Evolutionary conservation across 257 asterid species (phyloP), one percentile per base, ranked within the genome.

Genomic region (Solanum pinnatisectum): DNA sequence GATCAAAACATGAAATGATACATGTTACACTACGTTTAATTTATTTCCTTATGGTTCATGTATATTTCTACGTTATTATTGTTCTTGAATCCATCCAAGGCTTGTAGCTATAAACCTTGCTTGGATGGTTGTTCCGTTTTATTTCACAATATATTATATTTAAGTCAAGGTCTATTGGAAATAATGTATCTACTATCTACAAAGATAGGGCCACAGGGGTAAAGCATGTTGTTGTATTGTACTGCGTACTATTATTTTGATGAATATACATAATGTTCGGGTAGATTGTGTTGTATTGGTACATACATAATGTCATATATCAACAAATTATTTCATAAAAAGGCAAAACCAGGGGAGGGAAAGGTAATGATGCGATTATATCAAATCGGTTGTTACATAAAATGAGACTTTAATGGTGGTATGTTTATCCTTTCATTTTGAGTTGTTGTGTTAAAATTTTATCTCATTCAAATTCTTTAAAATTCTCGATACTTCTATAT

Each of bases 171-270:
- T 63, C 3, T 10, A 2, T 23, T n/a, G 32, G 0, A 23, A 63
- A 23, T 10, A 23, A 63, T 1, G 0, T 63, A 1, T 60, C 6
- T 23, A 63, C 0, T 0, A 3, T 10, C 5, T 4, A 1, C 1
- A 2, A 10, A 60, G 14, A 63, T 63, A 63, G 7, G 1, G 30
- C 1, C 1, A 10, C 7, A n/a, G 0, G 3, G 32, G 30, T 23
- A 63, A 63, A 1, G 3, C 25, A 2, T 63, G 70, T 63, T 60
- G 32, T 60, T 63, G 15, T 9, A 4, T 23, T 59, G 68, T 59
- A 22, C 5, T 63, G 15, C 23, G 0, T 60, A 9, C 5, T 9
- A 10, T n/a, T 63, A 10, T 10, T 63, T 23, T 63, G 32, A 63
- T 63, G 71, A 5, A 63, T 63, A 63, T 4, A 52, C 6, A 16